Evolutionary conservation across 495 filamentous ascomycete genomes (phyloP), one percentile per base, ranked within the genome.

Genomic region (Talaromyces stipitatus): DNA sequence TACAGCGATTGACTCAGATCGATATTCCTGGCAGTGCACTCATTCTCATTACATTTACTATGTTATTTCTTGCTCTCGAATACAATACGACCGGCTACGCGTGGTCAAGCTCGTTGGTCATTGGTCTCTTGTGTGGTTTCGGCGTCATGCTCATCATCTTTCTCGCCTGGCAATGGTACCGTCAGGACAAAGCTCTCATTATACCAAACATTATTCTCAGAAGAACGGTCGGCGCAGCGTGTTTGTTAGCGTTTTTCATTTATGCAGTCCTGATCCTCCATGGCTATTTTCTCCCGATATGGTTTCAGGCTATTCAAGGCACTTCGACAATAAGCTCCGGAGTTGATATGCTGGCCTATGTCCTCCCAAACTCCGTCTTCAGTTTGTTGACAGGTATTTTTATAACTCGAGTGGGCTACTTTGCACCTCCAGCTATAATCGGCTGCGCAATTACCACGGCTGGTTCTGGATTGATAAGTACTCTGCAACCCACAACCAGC

Each of bases 381-480:
- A 45, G 54, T 30, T 18, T 55, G 22, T 30, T 55, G 14, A 55
- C 54, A 7, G 88, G 90, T 23, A 71, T 69, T 1, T 48, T 78
- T 11, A 78, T 87, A 32, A 82, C 81, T 1, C 58, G 70, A 1
- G 68, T 81, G 26, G 88, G 89, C 1, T 88, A 90, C 64, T 89
- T 89, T 68, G 77, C 82, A 1, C 87, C 87, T 2, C 83, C 84
- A 60, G 79, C 87, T 69, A 73, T 85, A n/a, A 50, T 73, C 12
- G 76, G 80, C 7, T 67, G 77, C 12, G 69, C 77, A 10, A 51
- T 90, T 7, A 64, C 71, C 9, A 58, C 82, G 0, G 67, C 90
- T 54, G 89, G 88, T n/a, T 74, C 77, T 8, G 89, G 86, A 0
- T 73, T 94, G 9, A 64, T 91, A 11, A 81, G 75, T 3, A 87